Evolutionary conservation across 225 moss, liverwort and hornwort genomes (phyloP), one percentile per base, ranked within the genome.

Genomic region (Bryoerythrophyllum caledonicum): DNA sequence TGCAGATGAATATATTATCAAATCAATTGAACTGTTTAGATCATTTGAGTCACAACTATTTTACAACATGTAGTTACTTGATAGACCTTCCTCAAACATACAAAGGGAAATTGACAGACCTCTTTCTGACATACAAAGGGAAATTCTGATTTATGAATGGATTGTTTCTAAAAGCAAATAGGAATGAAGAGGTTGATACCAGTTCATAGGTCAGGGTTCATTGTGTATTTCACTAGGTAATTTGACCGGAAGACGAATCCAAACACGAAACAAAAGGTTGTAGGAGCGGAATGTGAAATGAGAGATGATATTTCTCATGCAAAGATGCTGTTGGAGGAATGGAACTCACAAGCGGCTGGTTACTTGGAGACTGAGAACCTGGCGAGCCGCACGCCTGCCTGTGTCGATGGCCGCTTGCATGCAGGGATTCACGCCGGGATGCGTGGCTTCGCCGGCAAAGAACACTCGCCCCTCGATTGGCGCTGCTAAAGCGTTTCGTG

Each of bases 401-500:
- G 93, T 92, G 63, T 96, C 93, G 21, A 96, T 81, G 56, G 96
- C 96, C 51, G 91, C 90, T 88, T 96, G 96, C 79, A 96, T 74
- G 65, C 93, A 93, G 7, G 96, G 92, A 81, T 96, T 93, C 41
- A 96, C 96, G 63, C 90, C 96, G 27, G 90, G 86, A 75, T 96
- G 96, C 28, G 96, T 92, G n/a, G 93, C 96, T 86, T 96, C 96
- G 13, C 96, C 96, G 30, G 93, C 93, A 56, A 96, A 96, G 72
- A 90, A 96, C 30, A 93, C 73, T 75, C 90, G 90, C 4, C 81
- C 85, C 14, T 81, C 17, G 26, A 85, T 48, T 49, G 90, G 90
- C 79, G 88, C 81, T 19, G 93, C 90, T 15, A 93, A 76, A 34
- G 62, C 76, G 40, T 74, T 70, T 81, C 96, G 81, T 27, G 96